Evolutionary conservation across 2,329 filamentous ascomycete species (phyloP), one percentile per base, ranked within the genome.

Genomic region (Westerdykella ornata): DNA sequence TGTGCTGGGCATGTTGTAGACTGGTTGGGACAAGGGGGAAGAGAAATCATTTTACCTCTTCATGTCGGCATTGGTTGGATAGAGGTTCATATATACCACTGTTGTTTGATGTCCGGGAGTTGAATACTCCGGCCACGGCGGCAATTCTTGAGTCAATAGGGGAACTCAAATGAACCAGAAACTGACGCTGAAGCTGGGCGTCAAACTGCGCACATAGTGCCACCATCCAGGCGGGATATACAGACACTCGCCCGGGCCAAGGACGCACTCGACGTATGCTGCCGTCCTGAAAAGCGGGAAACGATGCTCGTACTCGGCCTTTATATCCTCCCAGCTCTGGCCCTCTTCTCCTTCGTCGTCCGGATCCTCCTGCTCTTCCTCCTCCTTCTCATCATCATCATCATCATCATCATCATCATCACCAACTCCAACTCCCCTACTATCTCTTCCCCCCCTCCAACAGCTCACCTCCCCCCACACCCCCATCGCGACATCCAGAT

Each of bases 171-270:
- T 62, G 28, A 60, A 98, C 92, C 92, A 98, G 60, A 96, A 97
- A 60, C 88, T 96, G 11, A 97, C 88, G 52, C 89, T 96, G 58
- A 94, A 89, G 59, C 90, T 95, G 15, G 86, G 79, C 42, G 80
- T 88, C 56, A 97, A 62, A 37, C 88, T 88, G 45, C 85, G 75
- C 3, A 97, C 86, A 65, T 96, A 97, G 71, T 98, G 92, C 92
- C 92, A 98, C 90, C 92, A 98, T 0, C 90, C 92, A 4, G 87
- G 75, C 0, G 92, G 92, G 39, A 98, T 86, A 61, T 95, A 92
- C 39, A 98, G 62, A 49, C 81, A 84, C 39, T 98, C 88, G 0
- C 90, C 92, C 1, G 85, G 83, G 20, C 76, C 78, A 5, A 98
- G 68, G 1, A 97, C 75, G 42, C 82, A 82, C 57, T 98, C 92